Base-by-base conservation (phyloP, 305 asterid genomes). In the Ilex paraguariensis region DNA sequence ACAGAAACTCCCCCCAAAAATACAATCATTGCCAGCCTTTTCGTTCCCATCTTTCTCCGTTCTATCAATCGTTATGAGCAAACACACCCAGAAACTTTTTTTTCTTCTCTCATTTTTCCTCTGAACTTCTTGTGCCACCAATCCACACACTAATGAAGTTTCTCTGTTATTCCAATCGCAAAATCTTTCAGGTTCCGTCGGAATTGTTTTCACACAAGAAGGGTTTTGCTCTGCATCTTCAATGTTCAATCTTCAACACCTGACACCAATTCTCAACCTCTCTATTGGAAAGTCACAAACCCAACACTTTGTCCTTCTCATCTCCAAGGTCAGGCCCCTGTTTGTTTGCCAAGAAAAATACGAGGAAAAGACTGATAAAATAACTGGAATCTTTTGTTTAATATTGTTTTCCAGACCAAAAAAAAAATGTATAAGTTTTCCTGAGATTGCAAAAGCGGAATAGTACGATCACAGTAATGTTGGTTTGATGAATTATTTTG, bases 241-340 rank as follows among this genome's bases (percentile, higher is more conserved):
- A 70, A 77, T 72, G 60, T 71, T 70, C 80, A 70, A 77, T 72
- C 61, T 71, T 70, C 80, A 74, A 78, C 7, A 32, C 76, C 28
- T 59, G 82, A 72, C 15, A 15, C 72, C 33, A 65, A 16, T 28
- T 54, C 71, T 68, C 70, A 63, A 71, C 86, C 95, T 32, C 89
- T 90, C 44, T 90, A 90, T 63, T 90, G 87, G 96, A 90, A 90
- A 82, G 96, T 72, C 69, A 86, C 87, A 63, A 84, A 92, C 64
- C 96, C 98, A 65, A 87, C 97, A 57, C 85, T 93, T 61, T 80
- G 92, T 54, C 95, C 97, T 66, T 80, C 92, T 78, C 94, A 90
- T 73, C 92, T 92, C 65, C 91, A 74, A 79, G 97, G 98, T 81
- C 45, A 52, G 61, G 50, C 15, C 49, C 48, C 30, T 21, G 16